phyloP scores from a whole-genome alignment of 306 rosid species.

The Prunus mongolica region DNA sequence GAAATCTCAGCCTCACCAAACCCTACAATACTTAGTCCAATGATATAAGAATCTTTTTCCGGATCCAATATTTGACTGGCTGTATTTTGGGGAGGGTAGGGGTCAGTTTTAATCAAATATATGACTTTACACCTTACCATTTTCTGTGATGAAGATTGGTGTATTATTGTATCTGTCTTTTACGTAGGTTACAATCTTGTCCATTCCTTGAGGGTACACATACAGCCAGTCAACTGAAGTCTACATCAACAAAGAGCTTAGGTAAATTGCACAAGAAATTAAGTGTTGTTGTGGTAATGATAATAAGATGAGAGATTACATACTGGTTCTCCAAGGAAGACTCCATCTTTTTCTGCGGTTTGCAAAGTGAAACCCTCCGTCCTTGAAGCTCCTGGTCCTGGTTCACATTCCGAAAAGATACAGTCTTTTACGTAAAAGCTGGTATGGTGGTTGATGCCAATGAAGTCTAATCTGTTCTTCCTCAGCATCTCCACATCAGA shows the following conservation, averaged over 20 bases:
- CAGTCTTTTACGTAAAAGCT: constrained; percentile 60
- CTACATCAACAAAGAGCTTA: constrained; percentile 27
- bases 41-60: neutral
- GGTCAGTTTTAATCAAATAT: neutral
- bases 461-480: constrained; percentile 60
- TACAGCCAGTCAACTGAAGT: constrained; percentile 46
- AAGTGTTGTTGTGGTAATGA: neutral
- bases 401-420: constrained; percentile 45
- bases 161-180: constrained; percentile 62
- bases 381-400: constrained; percentile 46
- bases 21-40: constrained; percentile 31
- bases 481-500: constrained; percentile 40
- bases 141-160: constrained; percentile 69
- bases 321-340: constrained; percentile 55
- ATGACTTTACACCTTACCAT: constrained; percentile 40
- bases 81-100: neutral
- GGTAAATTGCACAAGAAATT: neutral
- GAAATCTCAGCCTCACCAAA: constrained; percentile 33
- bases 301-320: neutral
- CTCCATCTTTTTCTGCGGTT: constrained; percentile 34
- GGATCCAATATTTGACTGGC: neutral
- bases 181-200: constrained; percentile 45
- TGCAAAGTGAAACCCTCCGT: constrained; percentile 53
- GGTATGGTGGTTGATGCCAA: constrained; percentile 71
- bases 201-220: constrained; percentile 66